Conservation (phyloP, 2,329 filamentous ascomycete species). For the Aspergillus japonicus region DNA sequence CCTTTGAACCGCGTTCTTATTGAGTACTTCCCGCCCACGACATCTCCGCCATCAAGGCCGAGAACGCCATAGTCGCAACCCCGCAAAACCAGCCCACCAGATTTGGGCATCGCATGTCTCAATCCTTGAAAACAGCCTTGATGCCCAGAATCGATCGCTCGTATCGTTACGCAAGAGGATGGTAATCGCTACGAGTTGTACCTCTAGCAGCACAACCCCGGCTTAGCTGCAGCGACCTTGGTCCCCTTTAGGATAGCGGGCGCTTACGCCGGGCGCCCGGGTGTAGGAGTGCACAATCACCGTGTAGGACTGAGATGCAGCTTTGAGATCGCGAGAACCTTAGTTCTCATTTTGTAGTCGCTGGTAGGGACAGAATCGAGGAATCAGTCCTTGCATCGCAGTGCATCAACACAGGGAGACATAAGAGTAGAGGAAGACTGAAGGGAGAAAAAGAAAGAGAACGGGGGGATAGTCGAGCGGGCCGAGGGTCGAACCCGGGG, state of each 20-base stretch:
- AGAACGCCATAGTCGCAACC: not conserved
- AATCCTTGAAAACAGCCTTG: not conserved
- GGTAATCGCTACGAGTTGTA: not conserved
- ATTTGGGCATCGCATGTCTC: not conserved
- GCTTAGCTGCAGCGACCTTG: not conserved
- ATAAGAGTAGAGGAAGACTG: no score
- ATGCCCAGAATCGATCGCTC: not conserved
- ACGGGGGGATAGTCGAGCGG: not conserved
- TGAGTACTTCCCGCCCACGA: no score
- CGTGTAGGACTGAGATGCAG: not conserved
- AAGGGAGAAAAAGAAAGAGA: not conserved
- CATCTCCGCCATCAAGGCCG: not conserved
- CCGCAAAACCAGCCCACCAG: not conserved
- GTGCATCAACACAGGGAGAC: no score
- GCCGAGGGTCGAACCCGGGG: not conserved
- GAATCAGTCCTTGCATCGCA: no score
- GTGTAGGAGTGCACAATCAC: not conserved
- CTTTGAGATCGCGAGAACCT: not conserved
- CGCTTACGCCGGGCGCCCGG: not conserved
- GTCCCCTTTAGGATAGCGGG: constrained; percentile 1
- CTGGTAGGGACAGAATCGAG: no score
- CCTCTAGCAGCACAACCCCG: not conserved
- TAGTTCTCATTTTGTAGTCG: not conserved
- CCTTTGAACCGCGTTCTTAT: no score
- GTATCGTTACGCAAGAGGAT: not conserved